Percentiles rank a stretch among this genome's conserved stretches.
These are phyloP conservation scores for Neonectria punicea DNA, from an alignment of 2,329 filamentous ascomycete genomes.

Conservation along the genomic window DNA sequence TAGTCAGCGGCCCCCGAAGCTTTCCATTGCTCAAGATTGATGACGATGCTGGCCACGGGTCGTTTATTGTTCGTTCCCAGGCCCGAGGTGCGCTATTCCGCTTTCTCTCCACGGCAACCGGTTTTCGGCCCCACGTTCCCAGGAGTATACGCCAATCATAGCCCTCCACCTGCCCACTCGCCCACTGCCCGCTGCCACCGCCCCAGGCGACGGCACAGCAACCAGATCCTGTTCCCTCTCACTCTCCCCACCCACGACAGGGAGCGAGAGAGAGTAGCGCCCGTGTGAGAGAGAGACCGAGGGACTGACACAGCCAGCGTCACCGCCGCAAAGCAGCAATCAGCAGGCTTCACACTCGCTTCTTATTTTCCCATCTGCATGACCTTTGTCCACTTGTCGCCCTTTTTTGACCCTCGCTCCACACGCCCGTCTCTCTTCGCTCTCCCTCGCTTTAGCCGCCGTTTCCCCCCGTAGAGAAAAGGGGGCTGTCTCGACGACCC, in stretches of 20 bases:
- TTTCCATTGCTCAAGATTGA: background rate
- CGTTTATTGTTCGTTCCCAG: background rate
- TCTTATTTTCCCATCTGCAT: conserved; percentile 9
- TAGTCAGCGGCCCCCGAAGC: background rate
- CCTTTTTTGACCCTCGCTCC: background rate
- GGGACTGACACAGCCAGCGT: background rate
- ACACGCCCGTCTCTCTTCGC: background rate
- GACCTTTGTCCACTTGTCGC: background rate
- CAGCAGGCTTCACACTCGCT: conserved; percentile 11
- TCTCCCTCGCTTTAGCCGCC: conserved; percentile 22
- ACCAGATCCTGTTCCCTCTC: conserved; percentile 37
- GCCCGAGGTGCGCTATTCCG: conserved; percentile 7
- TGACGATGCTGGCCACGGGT: background rate
- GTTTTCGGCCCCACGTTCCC: background rate
- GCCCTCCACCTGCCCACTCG: no score
- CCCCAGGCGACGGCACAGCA: conserved; percentile 39
- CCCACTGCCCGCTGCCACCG: conserved; percentile 22
- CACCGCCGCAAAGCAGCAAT: background rate
- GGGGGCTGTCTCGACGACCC: conserved; percentile 16
- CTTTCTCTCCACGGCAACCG: conserved; percentile 18
- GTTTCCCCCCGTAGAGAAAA: conserved; percentile 20
- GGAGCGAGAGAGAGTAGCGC: background rate
- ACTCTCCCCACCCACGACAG: conserved; percentile 18
- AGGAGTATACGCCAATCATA: conserved; percentile 7
- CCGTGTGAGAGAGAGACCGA: background rate